Evolutionary conservation across 768 basidiomycete genomes (phyloP), one percentile per base, ranked within the genome.

Genomic region (Psilocybe cubensis): DNA sequence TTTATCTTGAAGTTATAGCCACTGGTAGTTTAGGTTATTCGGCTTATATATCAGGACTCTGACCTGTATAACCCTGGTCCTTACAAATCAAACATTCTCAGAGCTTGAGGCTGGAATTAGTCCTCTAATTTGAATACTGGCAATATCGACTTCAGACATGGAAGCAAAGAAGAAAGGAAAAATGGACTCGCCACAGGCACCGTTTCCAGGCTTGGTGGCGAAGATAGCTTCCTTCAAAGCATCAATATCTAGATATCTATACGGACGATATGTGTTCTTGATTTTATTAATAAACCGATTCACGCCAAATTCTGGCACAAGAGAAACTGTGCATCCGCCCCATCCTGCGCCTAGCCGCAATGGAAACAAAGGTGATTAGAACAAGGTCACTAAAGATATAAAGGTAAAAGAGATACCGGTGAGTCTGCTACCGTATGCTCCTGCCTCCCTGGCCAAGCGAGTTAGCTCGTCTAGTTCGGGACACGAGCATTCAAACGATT

Each of bases 271-370:
- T 3, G 71, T 73, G n/a, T 73, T 73, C 66, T 77, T 82, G 17
- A 95, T 74, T 61, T 78, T 77, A 59, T 74, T 66, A 43, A 94
- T 87, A 69, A 96, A 95, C 7, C 64, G 58, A 0, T 81, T 78
- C 2, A 91, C 89, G 42, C 82, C 65, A 18, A 75, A 70, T 65
- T 89, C 87, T 6, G 83, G 79, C 14, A 95, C 87, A 18, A 95
- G 80, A 6, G 91, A 92, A 20, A 95, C 88, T 0, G 89, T 90
- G 66, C 92, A 94, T 4, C 94, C 94, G 33, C 94, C 94, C 93
- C 93, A 96, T 3, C 92, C 93, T 0, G 93, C 93, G 25, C 91
- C 90, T 91, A 58, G 3, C 45, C 46, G 38, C n/a, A n/a, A 31
- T 27, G 21, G 25, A 44, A 23, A 50, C 41, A 27, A 59, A 44